Conservation (phyloP, 2,329 filamentous ascomycete genomes). For the Penicillium sp. region DNA sequence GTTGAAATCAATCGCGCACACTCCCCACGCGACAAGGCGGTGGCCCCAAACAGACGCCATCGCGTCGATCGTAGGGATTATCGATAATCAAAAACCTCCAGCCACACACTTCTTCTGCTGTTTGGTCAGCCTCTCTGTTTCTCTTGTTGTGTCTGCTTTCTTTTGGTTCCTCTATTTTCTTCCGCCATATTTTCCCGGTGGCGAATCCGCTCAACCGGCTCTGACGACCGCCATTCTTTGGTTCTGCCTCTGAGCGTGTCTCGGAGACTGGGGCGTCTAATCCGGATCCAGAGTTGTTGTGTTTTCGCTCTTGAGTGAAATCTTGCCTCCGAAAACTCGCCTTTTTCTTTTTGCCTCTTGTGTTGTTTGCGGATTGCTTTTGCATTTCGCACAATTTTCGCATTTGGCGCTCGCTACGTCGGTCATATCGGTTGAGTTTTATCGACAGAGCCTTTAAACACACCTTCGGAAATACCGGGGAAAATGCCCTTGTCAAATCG, state of each 20-base stretch:
- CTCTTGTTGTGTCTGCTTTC: conserved; percentile 4
- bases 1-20: conserved; percentile 10
- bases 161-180: conserved; percentile 4
- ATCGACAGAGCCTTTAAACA: not conserved
- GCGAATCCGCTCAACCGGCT: conserved; percentile 26
- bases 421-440: conserved; percentile 1
- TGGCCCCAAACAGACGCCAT: conserved; percentile 29
- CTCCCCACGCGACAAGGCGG: conserved; percentile 29
- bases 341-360: conserved; percentile 7
- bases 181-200: conserved; percentile 22
- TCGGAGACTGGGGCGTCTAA: conserved; percentile 25
- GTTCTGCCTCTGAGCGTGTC: conserved; percentile 27
- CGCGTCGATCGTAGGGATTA: conserved; percentile 28
- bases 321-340: conserved; percentile 9
- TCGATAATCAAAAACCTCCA: conserved; percentile 26
- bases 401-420: conserved; percentile 1
- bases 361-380: conserved; percentile 10
- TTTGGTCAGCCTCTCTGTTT: not conserved
- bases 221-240: conserved; percentile 25
- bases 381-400: conserved; percentile 4
- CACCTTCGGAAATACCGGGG: not conserved
- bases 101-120: conserved; percentile 16
- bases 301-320: conserved; percentile 16
- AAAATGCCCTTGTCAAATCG: conserved; percentile 43
- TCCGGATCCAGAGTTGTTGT: conserved; percentile 24